Conservation (phyloP, 2,329 filamentous ascomycete species). For the Fusarium algeriense region DNA sequence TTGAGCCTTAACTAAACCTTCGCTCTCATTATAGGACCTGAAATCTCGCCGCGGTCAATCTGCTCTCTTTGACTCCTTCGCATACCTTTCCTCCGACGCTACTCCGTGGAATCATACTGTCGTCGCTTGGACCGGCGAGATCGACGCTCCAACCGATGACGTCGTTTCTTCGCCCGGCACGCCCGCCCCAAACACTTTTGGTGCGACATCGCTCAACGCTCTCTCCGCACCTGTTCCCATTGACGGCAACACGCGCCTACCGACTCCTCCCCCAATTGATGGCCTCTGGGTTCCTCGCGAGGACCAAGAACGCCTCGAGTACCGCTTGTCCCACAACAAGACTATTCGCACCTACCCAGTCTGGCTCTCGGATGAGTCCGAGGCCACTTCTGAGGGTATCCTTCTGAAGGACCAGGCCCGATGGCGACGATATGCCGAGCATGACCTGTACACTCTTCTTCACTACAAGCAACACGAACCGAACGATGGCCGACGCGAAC, state of each 20-base stretch:
- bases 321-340: slow-evolving; percentile 77
- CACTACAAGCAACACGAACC: slow-evolving; percentile 97
- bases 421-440: slow-evolving; percentile 92
- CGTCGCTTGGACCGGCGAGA: slow-evolving; percentile 95
- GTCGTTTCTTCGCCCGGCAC: slow-evolving; percentile 60
- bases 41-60: slow-evolving; percentile 86
- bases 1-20: slow-evolving; percentile 27
- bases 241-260: slow-evolving; percentile 67
- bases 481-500: slow-evolving; percentile 83
- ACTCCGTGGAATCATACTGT: slow-evolving; percentile 92
- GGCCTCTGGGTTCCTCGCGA: slow-evolving; percentile 77
- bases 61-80: slow-evolving; percentile 91
- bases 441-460: slow-evolving; percentile 91
- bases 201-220: slow-evolving; percentile 72
- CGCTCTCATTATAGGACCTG: slow-evolving; percentile 68
- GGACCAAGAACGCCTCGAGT: slow-evolving; percentile 80
- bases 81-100: slow-evolving; percentile 85
- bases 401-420: slow-evolving; percentile 83
- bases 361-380: slow-evolving; percentile 85
- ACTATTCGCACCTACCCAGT: slow-evolving; percentile 86
- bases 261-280: slow-evolving; percentile 71
- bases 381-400: slow-evolving; percentile 75
- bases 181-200: slow-evolving; percentile 60
- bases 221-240: slow-evolving; percentile 84
- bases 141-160: slow-evolving; percentile 65